Percentiles rank a stretch among this genome's conserved stretches.
Evolutionary conservation across 140 eudicot genomes (phyloP).

Genomic region (Anethum foeniculum): DNA sequence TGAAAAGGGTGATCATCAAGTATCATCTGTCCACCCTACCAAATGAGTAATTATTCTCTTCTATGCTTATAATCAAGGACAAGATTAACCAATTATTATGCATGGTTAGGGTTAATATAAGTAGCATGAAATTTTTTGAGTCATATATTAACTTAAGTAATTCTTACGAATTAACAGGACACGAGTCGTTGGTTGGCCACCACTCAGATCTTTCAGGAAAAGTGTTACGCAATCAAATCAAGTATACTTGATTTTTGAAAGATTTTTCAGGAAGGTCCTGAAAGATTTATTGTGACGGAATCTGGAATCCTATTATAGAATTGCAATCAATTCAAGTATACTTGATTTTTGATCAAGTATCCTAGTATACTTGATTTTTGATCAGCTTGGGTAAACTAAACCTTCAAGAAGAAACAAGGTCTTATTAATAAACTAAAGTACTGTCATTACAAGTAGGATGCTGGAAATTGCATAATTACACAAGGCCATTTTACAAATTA

Average conservation of each 20-base stretch:
- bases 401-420: too few relatives aligned
- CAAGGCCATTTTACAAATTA: background rate
- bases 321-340: too few relatives aligned
- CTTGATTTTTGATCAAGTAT: background rate
- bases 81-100: background rate
- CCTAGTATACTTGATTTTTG: background rate
- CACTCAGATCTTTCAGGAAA: slow-evolving; percentile 68
- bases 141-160: background rate
- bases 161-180: slow-evolving; percentile 41
- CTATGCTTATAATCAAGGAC: slow-evolving; percentile 5
- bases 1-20: slow-evolving; percentile 19
- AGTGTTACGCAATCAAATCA: slow-evolving; percentile 38
- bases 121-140: background rate
- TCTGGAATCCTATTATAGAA: too few relatives aligned
- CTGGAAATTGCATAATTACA: background rate
- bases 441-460: background rate
- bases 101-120: background rate
- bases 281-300: too few relatives aligned
- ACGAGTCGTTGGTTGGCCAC: slow-evolving; percentile 97
- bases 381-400: background rate
- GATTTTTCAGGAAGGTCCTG: too few relatives aligned
- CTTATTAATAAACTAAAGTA: too few relatives aligned
- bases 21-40: slow-evolving; percentile 29
- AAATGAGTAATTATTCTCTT: slow-evolving; percentile 35
- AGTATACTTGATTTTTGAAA: too few relatives aligned